phyloP scores from a whole-genome alignment of 805 yeast genomes.

The Ogataea polymorpha region DNA sequence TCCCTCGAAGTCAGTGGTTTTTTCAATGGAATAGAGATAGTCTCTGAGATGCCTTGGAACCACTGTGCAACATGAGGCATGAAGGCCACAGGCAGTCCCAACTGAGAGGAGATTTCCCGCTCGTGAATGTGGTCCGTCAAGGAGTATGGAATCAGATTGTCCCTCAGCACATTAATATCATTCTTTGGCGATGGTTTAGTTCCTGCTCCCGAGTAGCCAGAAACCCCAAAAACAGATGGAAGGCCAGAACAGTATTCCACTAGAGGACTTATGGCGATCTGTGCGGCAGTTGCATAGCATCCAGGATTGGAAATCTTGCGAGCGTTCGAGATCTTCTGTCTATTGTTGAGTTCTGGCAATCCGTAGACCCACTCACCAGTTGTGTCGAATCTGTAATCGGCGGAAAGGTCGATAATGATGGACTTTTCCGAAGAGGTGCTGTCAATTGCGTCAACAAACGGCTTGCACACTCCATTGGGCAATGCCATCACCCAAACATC shows the following conservation, averaged over 20 bases:
- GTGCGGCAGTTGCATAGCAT: conserved; percentile 99
- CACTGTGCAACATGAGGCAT: conserved; percentile 98
- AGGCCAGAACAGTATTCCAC: conserved; percentile 61
- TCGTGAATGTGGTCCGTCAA: conserved; percentile 97
- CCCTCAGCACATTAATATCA: conserved; percentile 66
- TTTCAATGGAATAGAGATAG: conserved; percentile 85
- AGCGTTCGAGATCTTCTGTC: conserved; percentile 65
- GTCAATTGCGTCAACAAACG: conserved; percentile 78
- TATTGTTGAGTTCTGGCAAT: conserved; percentile 82
- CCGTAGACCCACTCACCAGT: conserved; percentile 92
- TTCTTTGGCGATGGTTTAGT: conserved; percentile 97
- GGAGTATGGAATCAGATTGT: conserved; percentile 92
- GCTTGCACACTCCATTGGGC: conserved; percentile 95
- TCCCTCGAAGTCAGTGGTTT: conserved; percentile 73
- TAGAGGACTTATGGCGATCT: conserved; percentile 86
- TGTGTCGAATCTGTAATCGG: conserved; percentile 92
- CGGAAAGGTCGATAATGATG: conserved; percentile 88
- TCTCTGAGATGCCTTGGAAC: conserved; percentile 97
- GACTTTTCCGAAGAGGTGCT: conserved; percentile 58
- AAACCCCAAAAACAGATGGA: conserved; percentile 90
- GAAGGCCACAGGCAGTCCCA: conserved; percentile 80
- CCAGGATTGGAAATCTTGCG: conserved; percentile 94
- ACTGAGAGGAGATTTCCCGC: conserved; percentile 79
- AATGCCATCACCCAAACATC: conserved; percentile 99
- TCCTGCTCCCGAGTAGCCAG: conserved; percentile 99